Evolutionary conservation across 1,139 yeast species (phyloP), one percentile per base, ranked within the genome.

Genomic region (Citeromyces hawaiiensis): DNA sequence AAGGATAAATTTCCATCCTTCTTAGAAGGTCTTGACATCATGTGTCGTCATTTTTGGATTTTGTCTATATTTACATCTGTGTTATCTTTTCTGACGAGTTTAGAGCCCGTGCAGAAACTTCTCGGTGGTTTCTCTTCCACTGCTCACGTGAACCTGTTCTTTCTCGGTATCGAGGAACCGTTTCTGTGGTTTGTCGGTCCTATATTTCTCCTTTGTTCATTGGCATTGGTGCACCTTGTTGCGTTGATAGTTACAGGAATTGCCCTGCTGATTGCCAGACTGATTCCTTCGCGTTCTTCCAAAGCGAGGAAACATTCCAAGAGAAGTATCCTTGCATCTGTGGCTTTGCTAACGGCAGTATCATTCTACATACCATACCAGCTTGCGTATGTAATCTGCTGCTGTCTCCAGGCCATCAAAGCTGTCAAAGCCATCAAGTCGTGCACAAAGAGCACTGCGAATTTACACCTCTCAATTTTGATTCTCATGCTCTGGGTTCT

Each of bases 341-440:
- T 64, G 2, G 18, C 69, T 1, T 47, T 78, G 21, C 42, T 66
- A 11, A 42, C 56, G 0, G 51, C 64, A 18, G 81, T 82, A 4
- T 62, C 79, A 23, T 56, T 76, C 32, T 78, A 76, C 51, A 61
- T 83, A 19, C 96, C 96, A 1, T 86, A 78, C 51, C 95, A 86
- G 54, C 68, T 85, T 51, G 87, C 83, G 0, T 83, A 69, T 50
- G 59, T 77, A 11, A 65, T 82, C 6, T 67, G 80, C 37, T 64
- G 75, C 42, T 23, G 76, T 16, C 64, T 76, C 1, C 88, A 80
- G 52, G 49, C 58, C 4, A 53, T 63, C 23, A 71, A 70, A 23
- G 65, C 71, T 19, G 45, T 80, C 11, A 60, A 59, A 46, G 47
- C 48, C 30, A 43, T 49, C n/a, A 40, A 50, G 1, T 23, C 27